These are phyloP conservation scores for Pythium biforme DNA, from an alignment of 352 stramenopile genomes.

Conservation along the genomic window DNA sequence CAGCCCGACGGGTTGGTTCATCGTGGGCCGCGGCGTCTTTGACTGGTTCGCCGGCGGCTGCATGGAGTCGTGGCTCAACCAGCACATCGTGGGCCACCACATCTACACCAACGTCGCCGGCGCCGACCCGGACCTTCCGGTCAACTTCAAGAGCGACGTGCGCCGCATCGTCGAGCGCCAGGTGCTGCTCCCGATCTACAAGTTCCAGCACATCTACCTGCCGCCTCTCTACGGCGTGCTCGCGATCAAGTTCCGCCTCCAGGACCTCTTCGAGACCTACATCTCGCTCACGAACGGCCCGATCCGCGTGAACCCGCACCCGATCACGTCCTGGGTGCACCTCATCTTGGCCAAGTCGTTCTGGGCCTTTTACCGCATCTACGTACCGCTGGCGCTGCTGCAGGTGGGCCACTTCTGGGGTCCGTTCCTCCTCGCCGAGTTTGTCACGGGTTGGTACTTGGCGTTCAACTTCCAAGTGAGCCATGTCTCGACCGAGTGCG, in stretches of 20 bases:
- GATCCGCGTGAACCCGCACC: constrained; percentile 90
- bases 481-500: constrained; percentile 88
- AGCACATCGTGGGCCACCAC: constrained; percentile 96
- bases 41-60: constrained; percentile 91
- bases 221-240: constrained; percentile 93
- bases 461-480: constrained; percentile 94
- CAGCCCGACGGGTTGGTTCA: constrained; percentile 64
- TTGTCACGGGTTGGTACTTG: constrained; percentile 91
- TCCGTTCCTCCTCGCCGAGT: constrained; percentile 87
- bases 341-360: constrained; percentile 89
- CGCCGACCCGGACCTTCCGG: constrained; percentile 92
- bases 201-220: constrained; percentile 93
- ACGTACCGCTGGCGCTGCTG: constrained; percentile 80
- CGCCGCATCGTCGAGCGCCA: constrained; percentile 87
- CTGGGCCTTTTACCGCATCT: constrained; percentile 90
- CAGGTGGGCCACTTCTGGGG: constrained; percentile 67
- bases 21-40: constrained; percentile 81
- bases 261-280: constrained; percentile 91
- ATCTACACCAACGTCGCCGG: constrained; percentile 94
- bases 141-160: constrained; percentile 85
- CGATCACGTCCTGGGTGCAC: constrained; percentile 67
- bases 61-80: constrained; percentile 94
- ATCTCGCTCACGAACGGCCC: constrained; percentile 84
- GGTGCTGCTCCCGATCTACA: constrained; percentile 83
- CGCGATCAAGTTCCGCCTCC: constrained; percentile 92